Conservation (phyloP, 257 asterid species). For the Catharanthus roseus region DNA sequence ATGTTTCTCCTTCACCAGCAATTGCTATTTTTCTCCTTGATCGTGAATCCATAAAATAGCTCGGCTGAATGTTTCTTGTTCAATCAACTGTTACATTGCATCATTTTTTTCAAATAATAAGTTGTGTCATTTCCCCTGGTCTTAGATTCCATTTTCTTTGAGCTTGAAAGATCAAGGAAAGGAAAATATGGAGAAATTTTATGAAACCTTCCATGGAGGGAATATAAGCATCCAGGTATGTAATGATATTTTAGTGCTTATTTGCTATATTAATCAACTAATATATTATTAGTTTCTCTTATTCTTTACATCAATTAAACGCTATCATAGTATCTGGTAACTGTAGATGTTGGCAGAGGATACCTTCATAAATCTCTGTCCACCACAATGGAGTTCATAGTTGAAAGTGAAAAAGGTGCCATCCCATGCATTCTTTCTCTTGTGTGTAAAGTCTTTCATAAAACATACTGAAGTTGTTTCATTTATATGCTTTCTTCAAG, state of each 20-base stretch:
- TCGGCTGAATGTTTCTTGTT: background rate
- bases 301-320: constrained; percentile 32
- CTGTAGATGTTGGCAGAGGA: constrained; percentile 71
- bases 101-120: constrained; percentile 10
- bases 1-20: background rate
- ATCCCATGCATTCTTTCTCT: constrained; percentile 2
- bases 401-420: constrained; percentile 62
- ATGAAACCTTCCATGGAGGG: constrained; percentile 86
- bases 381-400: constrained; percentile 60
- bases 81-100: background rate
- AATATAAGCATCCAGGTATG: constrained; percentile 74
- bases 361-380: constrained; percentile 73
- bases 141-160: constrained; percentile 73
- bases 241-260: background rate
- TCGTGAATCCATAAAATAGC: background rate
- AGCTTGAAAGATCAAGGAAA: constrained; percentile 47
- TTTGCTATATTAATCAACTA: background rate
- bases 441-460: constrained; percentile 10
- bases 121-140: background rate
- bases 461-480: constrained; percentile 20
- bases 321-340: constrained; percentile 57
- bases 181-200: constrained; percentile 45
- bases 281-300: constrained; percentile 13
- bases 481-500: constrained; percentile 33
- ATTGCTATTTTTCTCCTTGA: background rate